These are phyloP conservation scores for Erodium moschatum DNA, from an alignment of 441 rosid species.

Conservation along the genomic window DNA sequence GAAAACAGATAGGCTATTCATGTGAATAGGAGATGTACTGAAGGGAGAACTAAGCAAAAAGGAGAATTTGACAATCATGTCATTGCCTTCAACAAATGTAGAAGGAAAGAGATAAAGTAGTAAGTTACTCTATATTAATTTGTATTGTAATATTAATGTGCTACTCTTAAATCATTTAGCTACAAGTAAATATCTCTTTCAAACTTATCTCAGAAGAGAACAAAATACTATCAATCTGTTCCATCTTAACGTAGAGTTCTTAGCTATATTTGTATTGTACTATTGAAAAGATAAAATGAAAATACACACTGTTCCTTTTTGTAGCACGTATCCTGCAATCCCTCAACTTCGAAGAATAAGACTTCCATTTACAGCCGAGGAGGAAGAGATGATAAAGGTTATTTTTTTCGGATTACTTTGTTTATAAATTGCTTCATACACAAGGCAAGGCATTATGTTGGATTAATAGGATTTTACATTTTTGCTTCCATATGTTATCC, in stretches of 20 bases:
- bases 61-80: slow-evolving; percentile 26
- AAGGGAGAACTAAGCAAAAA: slow-evolving; percentile 19
- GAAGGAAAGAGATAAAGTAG: slow-evolving; percentile 21
- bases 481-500: not conserved
- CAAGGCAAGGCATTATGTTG: not conserved
- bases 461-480: not conserved
- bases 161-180: slow-evolving; percentile 4
- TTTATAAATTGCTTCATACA: not conserved
- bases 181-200: slow-evolving; percentile 3
- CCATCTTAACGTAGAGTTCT: not conserved
- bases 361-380: slow-evolving; percentile 37
- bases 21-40: slow-evolving; percentile 18
- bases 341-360: slow-evolving; percentile 31
- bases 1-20: slow-evolving; percentile 9
- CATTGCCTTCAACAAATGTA: slow-evolving; percentile 22
- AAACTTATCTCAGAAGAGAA: not conserved
- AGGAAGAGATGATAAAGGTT: slow-evolving; percentile 48
- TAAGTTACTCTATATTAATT: slow-evolving; percentile 23
- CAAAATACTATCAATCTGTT: not conserved
- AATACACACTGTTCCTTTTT: slow-evolving; percentile 13
- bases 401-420: not conserved
- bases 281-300: not conserved
- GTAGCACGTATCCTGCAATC: slow-evolving; percentile 27
- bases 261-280: not conserved
- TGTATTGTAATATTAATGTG: not conserved